phyloP scores from a whole-genome alignment of 192 early-diverging fungal genomes.

The Backusella liffmaniae region DNA sequence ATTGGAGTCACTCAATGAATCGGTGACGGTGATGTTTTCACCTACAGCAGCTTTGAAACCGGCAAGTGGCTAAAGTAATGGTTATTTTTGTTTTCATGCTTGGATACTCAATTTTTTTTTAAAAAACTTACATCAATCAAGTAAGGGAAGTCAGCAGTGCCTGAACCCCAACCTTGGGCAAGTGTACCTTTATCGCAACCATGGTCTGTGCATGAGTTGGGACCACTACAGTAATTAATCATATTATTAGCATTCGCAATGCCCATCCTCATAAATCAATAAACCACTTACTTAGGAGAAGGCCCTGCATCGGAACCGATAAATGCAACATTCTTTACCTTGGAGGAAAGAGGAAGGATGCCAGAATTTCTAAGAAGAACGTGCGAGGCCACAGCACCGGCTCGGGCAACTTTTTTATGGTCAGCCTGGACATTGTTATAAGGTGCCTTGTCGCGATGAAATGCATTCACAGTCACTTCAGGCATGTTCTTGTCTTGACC shows the following conservation, averaged over 20 bases:
- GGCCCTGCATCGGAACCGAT: slow-evolving; percentile 27
- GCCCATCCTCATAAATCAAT: neutral
- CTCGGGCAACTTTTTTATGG: slow-evolving; percentile 13
- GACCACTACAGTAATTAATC: slow-evolving; percentile 2
- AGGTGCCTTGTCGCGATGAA: neutral
- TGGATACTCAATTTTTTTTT: neutral
- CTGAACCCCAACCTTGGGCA: slow-evolving; percentile 31
- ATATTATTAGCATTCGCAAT: neutral
- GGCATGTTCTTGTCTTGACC: slow-evolving; percentile 1
- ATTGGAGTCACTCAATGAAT: slow-evolving; percentile 9
- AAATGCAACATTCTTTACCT: slow-evolving; percentile 11
- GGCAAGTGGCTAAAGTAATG: slow-evolving; percentile 11
- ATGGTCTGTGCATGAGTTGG: slow-evolving; percentile 18
- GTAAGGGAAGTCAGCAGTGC: slow-evolving; percentile 25
- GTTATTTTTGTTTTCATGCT: neutral
- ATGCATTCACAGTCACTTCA: neutral
- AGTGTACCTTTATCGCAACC: slow-evolving; percentile 21
- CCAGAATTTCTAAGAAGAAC: slow-evolving; percentile 13
- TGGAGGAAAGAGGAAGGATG: slow-evolving; percentile 9
- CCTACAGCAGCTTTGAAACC: slow-evolving; percentile 21
- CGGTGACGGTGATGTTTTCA: slow-evolving; percentile 4
- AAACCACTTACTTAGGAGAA: slow-evolving; percentile 8
- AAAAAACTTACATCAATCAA: slow-evolving; percentile 23
- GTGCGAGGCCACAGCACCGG: slow-evolving; percentile 13
- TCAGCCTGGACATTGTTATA: slow-evolving; percentile 14